phyloP scores from a whole-genome alignment of 2,329 filamentous ascomycete genomes.

The Thielaviopsis ethacetica region DNA sequence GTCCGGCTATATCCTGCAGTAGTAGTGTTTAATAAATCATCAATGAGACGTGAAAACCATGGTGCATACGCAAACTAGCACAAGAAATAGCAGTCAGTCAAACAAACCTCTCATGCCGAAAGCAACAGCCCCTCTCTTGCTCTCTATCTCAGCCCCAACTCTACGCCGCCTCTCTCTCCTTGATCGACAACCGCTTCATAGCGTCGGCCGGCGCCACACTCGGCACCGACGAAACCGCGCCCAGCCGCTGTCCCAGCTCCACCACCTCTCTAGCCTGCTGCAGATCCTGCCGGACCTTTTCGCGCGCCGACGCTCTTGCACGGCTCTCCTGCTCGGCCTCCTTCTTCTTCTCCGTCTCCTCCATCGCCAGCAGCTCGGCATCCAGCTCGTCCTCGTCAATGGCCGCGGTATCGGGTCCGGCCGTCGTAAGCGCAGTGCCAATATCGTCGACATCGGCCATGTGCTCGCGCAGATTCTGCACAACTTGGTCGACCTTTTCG shows the following conservation, averaged over 20 bases:
- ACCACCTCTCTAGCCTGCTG: slow-evolving; percentile 27
- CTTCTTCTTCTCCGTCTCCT: slow-evolving; percentile 39
- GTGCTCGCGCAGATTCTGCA: slow-evolving; percentile 61
- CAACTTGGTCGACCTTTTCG: slow-evolving; percentile 57
- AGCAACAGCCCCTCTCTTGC: background rate
- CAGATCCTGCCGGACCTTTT: slow-evolving; percentile 18
- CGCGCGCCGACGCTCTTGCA: slow-evolving; percentile 23
- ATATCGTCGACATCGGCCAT: slow-evolving; percentile 76
- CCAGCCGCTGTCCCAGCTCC: slow-evolving; percentile 34
- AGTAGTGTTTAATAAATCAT: background rate
- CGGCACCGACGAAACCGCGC: slow-evolving; percentile 15
- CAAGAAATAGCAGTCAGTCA: too few relatives aligned
- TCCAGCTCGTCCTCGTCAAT: slow-evolving; percentile 77
- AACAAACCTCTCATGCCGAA: too few relatives aligned
- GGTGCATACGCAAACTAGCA: background rate
- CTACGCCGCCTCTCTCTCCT: slow-evolving; percentile 16
- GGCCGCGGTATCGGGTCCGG: slow-evolving; percentile 22
- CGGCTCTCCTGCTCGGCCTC: slow-evolving; percentile 28
- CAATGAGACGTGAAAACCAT: background rate
- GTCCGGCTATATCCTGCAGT: background rate
- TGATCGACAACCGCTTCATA: slow-evolving; percentile 24
- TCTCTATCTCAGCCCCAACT: background rate
- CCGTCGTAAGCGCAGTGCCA: slow-evolving; percentile 56
- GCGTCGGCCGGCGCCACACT: slow-evolving; percentile 11
- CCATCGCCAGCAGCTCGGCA: slow-evolving; percentile 67